phyloP scores from a whole-genome alignment of 129 eudicot species.

The Ambrosia trifida region DNA sequence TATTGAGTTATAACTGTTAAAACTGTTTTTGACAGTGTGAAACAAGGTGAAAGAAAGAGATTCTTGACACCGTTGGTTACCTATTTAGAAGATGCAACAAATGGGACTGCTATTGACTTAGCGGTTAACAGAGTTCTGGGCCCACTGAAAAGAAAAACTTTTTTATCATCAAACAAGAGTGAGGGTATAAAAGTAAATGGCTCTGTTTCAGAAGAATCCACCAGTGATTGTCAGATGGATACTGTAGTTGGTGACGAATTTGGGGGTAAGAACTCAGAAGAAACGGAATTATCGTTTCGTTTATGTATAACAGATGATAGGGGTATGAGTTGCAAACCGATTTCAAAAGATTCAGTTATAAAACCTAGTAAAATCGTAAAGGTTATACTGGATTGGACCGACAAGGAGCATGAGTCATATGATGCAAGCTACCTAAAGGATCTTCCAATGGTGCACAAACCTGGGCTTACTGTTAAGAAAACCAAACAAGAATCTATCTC shows the following conservation, averaged over 20 bases:
- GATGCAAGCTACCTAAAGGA: conserved; percentile 82
- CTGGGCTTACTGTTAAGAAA: conserved; percentile 64
- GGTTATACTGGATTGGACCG: conserved; percentile 83
- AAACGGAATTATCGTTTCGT: conserved; percentile 49
- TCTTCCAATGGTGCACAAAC: conserved; percentile 81
- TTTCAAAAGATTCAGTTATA: conserved; percentile 55
- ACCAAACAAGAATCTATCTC: conserved; percentile 94
- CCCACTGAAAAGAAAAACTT: conserved; percentile 64
- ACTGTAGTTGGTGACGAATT: conserved; percentile 29
- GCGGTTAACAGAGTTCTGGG: conserved; percentile 58
- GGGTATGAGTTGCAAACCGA: conserved; percentile 55
- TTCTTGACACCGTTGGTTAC: conserved; percentile 83
- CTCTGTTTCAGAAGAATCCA: conserved; percentile 44
- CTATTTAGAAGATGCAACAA: conserved; percentile 55
- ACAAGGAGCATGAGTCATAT: conserved; percentile 58
- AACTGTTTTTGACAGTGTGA: conserved; percentile 30
- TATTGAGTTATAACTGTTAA: background rate
- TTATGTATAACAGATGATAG: conserved; percentile 61
- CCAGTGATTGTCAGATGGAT: conserved; percentile 39
- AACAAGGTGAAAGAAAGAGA: conserved; percentile 63
- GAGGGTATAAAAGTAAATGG: conserved; percentile 43
- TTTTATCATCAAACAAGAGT: conserved; percentile 23
- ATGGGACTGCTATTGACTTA: conserved; percentile 56
- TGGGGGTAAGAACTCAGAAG: conserved; percentile 42
- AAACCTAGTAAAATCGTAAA: conserved; percentile 46